These are phyloP conservation scores for Coleophoma eucalyptorum DNA, from an alignment of 2,329 filamentous ascomycete genomes.

Conservation along the genomic window DNA sequence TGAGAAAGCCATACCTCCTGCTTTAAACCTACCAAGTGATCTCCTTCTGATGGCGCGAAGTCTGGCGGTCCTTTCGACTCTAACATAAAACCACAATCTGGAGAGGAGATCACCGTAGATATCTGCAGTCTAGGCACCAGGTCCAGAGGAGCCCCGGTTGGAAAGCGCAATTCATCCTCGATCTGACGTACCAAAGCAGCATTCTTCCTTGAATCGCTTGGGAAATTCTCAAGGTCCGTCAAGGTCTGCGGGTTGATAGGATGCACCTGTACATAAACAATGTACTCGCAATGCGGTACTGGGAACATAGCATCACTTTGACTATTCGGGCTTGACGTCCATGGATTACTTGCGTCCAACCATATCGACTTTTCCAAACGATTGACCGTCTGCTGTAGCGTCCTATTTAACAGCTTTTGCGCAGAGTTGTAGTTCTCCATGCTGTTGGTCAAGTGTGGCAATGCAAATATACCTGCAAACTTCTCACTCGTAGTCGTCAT, in stretches of 20 bases:
- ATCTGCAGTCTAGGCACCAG: conserved; percentile 52
- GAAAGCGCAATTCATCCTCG: conserved; percentile 59
- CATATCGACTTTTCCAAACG: conserved; percentile 54
- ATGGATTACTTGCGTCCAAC: conserved; percentile 64
- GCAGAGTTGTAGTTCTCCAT: conserved; percentile 49
- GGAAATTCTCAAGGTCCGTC: conserved; percentile 1
- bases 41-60: conserved; percentile 44
- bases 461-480: conserved; percentile 83
- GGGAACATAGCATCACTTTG: conserved; percentile 54
- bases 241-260: conserved; percentile 8
- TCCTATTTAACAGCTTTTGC: conserved; percentile 66
- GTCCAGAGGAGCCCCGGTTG: conserved; percentile 54
- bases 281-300: conserved; percentile 79
- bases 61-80: conserved; percentile 60
- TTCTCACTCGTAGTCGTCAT: conserved; percentile 91
- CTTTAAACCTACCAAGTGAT: conserved; percentile 58
- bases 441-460: conserved; percentile 76
- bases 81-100: conserved; percentile 64
- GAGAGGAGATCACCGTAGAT: conserved; percentile 62
- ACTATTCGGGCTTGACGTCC: conserved; percentile 67
- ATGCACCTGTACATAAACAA: conserved; percentile 80
- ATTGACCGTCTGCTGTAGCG: conserved; percentile 64
- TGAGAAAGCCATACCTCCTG: conserved; percentile 53
- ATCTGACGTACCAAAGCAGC: conserved; percentile 44
- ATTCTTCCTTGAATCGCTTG: conserved; percentile 4